Base-by-base conservation (phyloP, 345 rosid genomes). In the Ailanthus altissimus region DNA sequence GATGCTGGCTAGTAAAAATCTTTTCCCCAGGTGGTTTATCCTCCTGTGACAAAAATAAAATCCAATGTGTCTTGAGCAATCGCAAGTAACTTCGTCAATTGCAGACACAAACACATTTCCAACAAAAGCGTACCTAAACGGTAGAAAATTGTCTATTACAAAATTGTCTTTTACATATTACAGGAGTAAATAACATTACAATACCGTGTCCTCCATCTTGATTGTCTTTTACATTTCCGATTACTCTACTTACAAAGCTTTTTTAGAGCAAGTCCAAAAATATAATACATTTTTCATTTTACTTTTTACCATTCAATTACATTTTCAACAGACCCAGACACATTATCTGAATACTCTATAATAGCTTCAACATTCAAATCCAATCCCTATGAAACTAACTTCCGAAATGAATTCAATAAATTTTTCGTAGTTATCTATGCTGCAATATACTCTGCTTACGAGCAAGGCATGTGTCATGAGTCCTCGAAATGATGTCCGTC, bases 401-500 rank as follows among this genome's bases (percentile, higher is more conserved):
- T 38, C 16, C 63, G 21, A 50, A 77, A 38, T 40, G 66, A 66
- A n/a, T n/a, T n/a, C n/a, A n/a, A n/a, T n/a, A n/a, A n/a, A n/a
- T n/a, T 50, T 80, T 72, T 58, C 49, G 8, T 66, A n/a, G 7
- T 46, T 1, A 61, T 69, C 79, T 14, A 28, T 54, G n/a, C 45
- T 9, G 11, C 11, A 20, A 42, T 40, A 5, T 12, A 14, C 54
- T 62, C 47, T n/a, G 21, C 58, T 42, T 38, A 42, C 15, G 13
- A 10, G 38, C n/a, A 8, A 71, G 10, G 51, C 75, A n/a, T 21
- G 12, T 71, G 83, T 91, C 76, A 92, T 40, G 88, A 92, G 79
- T 88, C 93, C 65, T 93, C 94, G 18, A 82, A 83, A 63, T 89
- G 94, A 80, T 93, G 94, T 95, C 99, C 0, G 98, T 95, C 85